phyloP scores from a whole-genome alignment of 139 green algal species.

The Tetraselmis striata region DNA sequence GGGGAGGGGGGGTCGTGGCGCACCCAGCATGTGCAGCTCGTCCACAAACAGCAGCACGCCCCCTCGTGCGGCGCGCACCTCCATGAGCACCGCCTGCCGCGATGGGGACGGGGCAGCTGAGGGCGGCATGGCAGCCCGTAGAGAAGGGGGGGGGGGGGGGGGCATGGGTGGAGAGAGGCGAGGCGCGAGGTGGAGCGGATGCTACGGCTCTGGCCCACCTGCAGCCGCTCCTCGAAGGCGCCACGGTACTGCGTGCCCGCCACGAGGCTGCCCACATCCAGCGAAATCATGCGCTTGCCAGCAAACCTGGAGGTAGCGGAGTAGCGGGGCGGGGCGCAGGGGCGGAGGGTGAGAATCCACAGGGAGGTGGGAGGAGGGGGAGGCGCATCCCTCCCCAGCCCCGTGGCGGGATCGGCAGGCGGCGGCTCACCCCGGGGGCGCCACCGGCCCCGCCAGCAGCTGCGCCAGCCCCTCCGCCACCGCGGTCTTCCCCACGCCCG shows the following conservation, averaged over 20 bases:
- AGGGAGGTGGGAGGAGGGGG: neutral
- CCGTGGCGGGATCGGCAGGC: neutral
- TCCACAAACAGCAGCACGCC: constrained; percentile 68
- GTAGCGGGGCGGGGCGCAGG: constrained; percentile 35
- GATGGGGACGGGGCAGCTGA: no score
- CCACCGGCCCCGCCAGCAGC: constrained; percentile 88
- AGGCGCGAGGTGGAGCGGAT: neutral
- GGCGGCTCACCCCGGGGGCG: constrained; percentile 71
- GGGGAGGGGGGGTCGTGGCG: no score
- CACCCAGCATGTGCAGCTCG: constrained; percentile 57
- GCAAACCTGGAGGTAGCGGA: constrained; percentile 18
- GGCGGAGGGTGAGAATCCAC: neutral
- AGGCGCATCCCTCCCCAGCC: neutral
- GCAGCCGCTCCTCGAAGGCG: constrained; percentile 12
- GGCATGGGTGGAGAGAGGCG: neutral
- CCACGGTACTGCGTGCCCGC: constrained; percentile 12
- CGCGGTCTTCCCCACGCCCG: constrained; percentile 13
- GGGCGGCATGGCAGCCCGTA: no score
- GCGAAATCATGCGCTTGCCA: constrained; percentile 28
- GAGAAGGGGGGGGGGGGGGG: no score
- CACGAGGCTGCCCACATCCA: constrained; percentile 12
- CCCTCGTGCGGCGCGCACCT: constrained; percentile 36
- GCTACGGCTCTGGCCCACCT: constrained; percentile 54
- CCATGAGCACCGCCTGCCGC: constrained; percentile 47
- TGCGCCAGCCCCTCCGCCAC: constrained; percentile 13